phyloP scores from a whole-genome alignment of 768 basidiomycete genomes.

The Fomitopsis pulvina region DNA sequence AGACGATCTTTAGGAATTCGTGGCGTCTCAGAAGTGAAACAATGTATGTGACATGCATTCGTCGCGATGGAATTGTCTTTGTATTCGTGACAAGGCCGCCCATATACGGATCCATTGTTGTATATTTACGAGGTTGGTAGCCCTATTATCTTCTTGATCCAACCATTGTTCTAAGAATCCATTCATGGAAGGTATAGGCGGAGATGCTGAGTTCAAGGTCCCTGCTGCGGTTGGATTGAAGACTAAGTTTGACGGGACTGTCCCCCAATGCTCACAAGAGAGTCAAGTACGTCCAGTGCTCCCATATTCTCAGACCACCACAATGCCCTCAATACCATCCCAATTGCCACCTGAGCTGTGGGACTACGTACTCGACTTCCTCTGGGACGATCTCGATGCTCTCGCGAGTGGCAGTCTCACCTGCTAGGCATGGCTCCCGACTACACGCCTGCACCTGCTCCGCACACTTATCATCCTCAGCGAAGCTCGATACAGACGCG shows the following conservation, averaged over 20 bases:
- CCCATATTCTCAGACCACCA: not conserved
- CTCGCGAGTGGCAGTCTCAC: slow-evolving; percentile 1
- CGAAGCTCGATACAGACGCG: not conserved
- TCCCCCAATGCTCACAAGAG: not conserved
- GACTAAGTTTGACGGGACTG: not conserved
- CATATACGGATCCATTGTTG: too few relatives aligned
- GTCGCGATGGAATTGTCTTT: too few relatives aligned
- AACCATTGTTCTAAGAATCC: too few relatives aligned
- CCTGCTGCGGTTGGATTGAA: not conserved
- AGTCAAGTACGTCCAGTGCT: too few relatives aligned
- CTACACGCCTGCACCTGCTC: not conserved
- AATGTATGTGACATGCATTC: too few relatives aligned
- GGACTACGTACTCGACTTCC: not conserved
- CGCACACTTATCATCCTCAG: not conserved
- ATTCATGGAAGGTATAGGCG: too few relatives aligned
- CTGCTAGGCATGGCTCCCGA: not conserved
- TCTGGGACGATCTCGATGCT: slow-evolving; percentile 1
- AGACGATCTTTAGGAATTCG: not conserved
- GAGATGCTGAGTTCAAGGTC: not conserved
- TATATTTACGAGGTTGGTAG: too few relatives aligned
- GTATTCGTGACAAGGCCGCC: too few relatives aligned
- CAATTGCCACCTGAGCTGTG: slow-evolving; percentile 1
- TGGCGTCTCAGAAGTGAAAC: not conserved
- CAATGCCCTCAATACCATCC: not conserved
- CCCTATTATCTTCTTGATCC: too few relatives aligned